Evolutionary conservation across 345 rosid species (phyloP), one percentile per base, ranked within the genome.

Genomic region (Erodium maritimum): DNA sequence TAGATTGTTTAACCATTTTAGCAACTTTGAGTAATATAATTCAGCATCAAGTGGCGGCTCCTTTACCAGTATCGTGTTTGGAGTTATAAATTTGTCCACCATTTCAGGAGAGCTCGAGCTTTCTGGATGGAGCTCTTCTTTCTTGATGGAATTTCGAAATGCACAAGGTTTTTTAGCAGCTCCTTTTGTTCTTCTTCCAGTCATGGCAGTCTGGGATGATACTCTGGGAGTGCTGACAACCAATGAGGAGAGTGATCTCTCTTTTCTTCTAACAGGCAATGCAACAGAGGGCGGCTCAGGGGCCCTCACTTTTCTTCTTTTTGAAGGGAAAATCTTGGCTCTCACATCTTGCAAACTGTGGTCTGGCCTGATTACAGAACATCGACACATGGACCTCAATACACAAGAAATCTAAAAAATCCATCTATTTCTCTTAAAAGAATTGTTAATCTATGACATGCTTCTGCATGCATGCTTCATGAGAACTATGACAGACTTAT

Each of bases 211-310:
- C 73, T 80, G 84, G 45, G 80, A 65, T 67, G 85, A 80, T 52
- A 82, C 87, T 69, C 79, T 82, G 48, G 97, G 96, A 65, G 91
- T 70, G 64, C 75, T 81, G 58, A 93, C 95, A 48, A 87, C 99
- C 83, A 93, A 73, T 18, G 93, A 85, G 22, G 97, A 87, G 68
- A 93, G 80, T 37, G 99, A 93, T 73, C 97, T 81, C 75, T 93
- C 99, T 72, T 93, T 93, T 73, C 97, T 87, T 78, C 83, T 85
- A 60, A 81, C 76, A 50, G 94, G 87, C 65, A 85, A 68, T 61
- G 81, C 52, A 68, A 76, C 67, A 0, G 87, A 74, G 33, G 90
- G 77, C 37, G 69, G 76, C 71, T 83, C 85, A 59, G 88, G 73
- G 52, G 90, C 79, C 69, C 63, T 75, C 63, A 80, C 82, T 57